Evolutionary conservation across 305 asterid species (phyloP).

Genomic region (Fraxinus dipetala): DNA sequence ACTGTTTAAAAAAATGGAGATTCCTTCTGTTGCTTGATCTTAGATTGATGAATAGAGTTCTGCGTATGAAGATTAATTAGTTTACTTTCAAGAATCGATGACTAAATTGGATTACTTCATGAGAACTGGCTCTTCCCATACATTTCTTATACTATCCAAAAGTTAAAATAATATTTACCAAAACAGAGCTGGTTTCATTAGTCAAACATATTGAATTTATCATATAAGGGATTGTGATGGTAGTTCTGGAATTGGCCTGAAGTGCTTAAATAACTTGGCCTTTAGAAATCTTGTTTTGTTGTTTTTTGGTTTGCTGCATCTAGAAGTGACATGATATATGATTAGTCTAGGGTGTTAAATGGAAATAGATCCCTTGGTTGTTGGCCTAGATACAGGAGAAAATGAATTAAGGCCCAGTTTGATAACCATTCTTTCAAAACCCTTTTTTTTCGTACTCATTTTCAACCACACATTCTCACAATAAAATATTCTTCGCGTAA

Average conservation of each 20-base stretch:
- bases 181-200: conserved; percentile 1
- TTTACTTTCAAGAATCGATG: conserved; percentile 10
- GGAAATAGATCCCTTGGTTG: not conserved
- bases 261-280: conserved; percentile 2
- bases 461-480: not conserved
- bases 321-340: not conserved
- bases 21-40: conserved; percentile 19
- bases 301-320: conserved; percentile 1
- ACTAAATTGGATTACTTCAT: conserved; percentile 6
- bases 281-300: not conserved
- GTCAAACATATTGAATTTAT: conserved; percentile 7
- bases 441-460: not conserved
- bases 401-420: not conserved
- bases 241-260: conserved; percentile 6
- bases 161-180: not conserved
- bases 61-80: not conserved
- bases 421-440: not conserved
- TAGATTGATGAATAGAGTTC: conserved; percentile 19
- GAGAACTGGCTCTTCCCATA: not conserved
- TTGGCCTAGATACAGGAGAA: conserved; percentile 15
- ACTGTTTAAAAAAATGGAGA: conserved; percentile 13
- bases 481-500: not conserved
- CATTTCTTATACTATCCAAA: not conserved
- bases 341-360: conserved; percentile 5
- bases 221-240: conserved; percentile 14